A percentile compares a stretch with the other conserved stretches of the same genome.
Evolutionary conservation across 768 basidiomycete genomes (phyloP).

Genomic region (Tulasnella sp.): DNA sequence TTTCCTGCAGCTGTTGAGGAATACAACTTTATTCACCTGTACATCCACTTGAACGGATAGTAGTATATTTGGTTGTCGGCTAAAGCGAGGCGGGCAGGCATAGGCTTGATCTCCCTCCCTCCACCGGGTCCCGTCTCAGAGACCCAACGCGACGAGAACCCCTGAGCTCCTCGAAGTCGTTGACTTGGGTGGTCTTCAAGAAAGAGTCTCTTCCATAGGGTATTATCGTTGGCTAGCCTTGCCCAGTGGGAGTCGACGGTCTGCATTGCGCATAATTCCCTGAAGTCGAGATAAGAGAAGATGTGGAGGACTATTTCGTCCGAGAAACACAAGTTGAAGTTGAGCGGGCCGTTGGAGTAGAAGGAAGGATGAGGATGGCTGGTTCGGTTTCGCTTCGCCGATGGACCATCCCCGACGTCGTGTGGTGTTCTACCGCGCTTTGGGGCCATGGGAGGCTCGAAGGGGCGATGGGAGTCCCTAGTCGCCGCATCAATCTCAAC

Average conservation of each 20-base stretch:
- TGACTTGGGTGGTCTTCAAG: slow-evolving; percentile 4
- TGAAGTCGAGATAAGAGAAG: slow-evolving; percentile 4
- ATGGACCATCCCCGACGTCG: background rate
- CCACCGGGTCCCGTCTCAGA: background rate
- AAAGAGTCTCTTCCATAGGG: slow-evolving; percentile 5
- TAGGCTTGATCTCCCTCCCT: slow-evolving; percentile 10
- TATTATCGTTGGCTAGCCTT: background rate
- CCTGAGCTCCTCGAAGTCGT: slow-evolving; percentile 1
- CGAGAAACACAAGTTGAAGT: slow-evolving; percentile 2
- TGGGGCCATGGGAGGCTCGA: background rate
- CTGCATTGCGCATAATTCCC: background rate
- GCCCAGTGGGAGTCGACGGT: slow-evolving; percentile 6
- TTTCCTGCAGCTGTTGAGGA: background rate
- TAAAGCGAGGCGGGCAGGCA: background rate
- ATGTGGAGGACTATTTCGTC: slow-evolving; percentile 10
- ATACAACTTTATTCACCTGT: slow-evolving; percentile 16
- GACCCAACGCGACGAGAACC: slow-evolving; percentile 9
- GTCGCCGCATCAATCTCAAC: background rate
- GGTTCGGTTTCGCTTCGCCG: background rate
- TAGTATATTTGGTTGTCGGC: background rate
- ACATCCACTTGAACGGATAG: slow-evolving; percentile 13
- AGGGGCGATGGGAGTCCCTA: background rate
- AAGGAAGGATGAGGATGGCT: background rate
- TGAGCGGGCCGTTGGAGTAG: background rate
- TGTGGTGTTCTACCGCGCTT: background rate